phyloP scores from a whole-genome alignment of 768 basidiomycete genomes.

The Suillus decipiens region DNA sequence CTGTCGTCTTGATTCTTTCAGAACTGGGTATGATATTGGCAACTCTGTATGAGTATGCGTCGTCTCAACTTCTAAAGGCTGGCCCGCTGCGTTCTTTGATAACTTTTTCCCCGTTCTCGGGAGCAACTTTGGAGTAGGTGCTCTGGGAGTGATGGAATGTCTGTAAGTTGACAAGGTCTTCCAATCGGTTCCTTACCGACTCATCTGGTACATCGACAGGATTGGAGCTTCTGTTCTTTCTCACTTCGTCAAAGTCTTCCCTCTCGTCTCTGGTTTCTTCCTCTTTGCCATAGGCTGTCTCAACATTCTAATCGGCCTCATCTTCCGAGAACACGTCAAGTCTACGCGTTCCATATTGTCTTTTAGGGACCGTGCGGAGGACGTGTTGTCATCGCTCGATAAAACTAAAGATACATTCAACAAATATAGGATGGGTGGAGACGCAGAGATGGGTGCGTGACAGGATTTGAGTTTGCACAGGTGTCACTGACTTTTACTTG shows the following conservation, averaged over 20 bases:
- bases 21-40: slow-evolving; percentile 40
- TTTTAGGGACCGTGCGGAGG: slow-evolving; percentile 62
- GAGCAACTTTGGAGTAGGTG: slow-evolving; percentile 79
- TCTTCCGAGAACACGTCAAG: slow-evolving; percentile 73
- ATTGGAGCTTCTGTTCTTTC: slow-evolving; percentile 72
- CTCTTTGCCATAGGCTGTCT: slow-evolving; percentile 81
- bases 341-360: slow-evolving; percentile 63
- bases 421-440: slow-evolving; percentile 76
- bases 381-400: slow-evolving; percentile 51
- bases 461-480: slow-evolving; percentile 15
- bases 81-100: slow-evolving; percentile 79
- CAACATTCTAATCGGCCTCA: slow-evolving; percentile 79
- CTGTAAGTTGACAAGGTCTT: slow-evolving; percentile 49
- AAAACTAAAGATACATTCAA: slow-evolving; percentile 51
- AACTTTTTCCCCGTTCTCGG: slow-evolving; percentile 94
- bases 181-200: not conserved
- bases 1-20: slow-evolving; percentile 62
- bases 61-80: slow-evolving; percentile 38
- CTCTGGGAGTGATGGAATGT: slow-evolving; percentile 85
- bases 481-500: not conserved
- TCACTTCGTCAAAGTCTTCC: slow-evolving; percentile 79
- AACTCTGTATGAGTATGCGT: not conserved
- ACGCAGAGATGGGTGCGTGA: slow-evolving; percentile 59
- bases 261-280: slow-evolving; percentile 85
- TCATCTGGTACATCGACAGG: slow-evolving; percentile 30